A percentile compares a stretch with the other conserved stretches of the same genome.
These are phyloP conservation scores for Kappamyces sp. DNA, from an alignment of 192 early-diverging fungal genomes.

Conservation along the genomic window DNA sequence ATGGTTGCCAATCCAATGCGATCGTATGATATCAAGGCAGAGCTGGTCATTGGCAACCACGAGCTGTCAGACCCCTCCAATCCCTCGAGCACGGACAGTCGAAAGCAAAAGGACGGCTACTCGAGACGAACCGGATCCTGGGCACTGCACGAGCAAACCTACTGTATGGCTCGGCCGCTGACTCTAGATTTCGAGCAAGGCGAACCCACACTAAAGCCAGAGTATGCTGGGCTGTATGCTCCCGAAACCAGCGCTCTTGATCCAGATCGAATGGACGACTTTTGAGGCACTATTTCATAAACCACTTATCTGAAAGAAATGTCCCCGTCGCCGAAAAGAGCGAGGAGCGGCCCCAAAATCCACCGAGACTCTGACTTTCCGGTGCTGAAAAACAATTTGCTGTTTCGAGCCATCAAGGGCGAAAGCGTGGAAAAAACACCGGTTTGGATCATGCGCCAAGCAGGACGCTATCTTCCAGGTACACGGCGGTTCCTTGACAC, in stretches of 20 bases:
- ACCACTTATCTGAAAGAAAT: constrained; percentile 7
- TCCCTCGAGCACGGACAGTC: constrained; percentile 27
- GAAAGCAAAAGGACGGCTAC: constrained; percentile 21
- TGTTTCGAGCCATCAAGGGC: constrained; percentile 79
- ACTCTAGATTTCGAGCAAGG: constrained; percentile 15
- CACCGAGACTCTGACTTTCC: constrained; percentile 59
- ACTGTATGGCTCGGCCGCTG: constrained; percentile 21
- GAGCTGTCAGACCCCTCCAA: constrained; percentile 44
- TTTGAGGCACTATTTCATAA: background rate
- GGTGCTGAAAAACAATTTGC: constrained; percentile 82
- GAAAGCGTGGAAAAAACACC: constrained; percentile 52
- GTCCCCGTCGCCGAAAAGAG: constrained; percentile 11
- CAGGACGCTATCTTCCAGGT: constrained; percentile 93
- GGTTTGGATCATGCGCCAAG: constrained; percentile 99
- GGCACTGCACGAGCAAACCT: constrained; percentile 85
- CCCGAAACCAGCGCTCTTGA: constrained; percentile 13
- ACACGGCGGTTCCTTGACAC: no score
- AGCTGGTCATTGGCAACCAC: constrained; percentile 54
- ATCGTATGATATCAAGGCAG: constrained; percentile 78
- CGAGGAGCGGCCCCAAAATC: constrained; percentile 10
- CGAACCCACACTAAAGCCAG: constrained; percentile 25
- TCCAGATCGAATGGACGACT: background rate
- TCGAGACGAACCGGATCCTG: constrained; percentile 62
- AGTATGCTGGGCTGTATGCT: constrained; percentile 25
- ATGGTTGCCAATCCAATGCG: constrained; percentile 86